phyloP scores from a whole-genome alignment of 2,329 filamentous ascomycete species.

The Exophiala sp. region DNA sequence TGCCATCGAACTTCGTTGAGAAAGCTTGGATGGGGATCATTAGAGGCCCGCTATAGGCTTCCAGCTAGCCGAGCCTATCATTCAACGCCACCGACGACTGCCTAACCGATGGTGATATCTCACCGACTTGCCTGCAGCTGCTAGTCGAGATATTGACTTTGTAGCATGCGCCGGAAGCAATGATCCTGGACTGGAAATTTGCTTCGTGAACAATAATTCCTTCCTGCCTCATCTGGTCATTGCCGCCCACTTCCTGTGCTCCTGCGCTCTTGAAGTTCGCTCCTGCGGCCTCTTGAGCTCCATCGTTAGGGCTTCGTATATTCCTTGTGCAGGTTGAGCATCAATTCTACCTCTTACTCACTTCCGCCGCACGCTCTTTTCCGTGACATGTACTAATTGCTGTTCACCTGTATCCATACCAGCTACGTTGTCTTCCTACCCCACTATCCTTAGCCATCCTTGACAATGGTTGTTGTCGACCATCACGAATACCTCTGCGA shows the following conservation, averaged over 20 bases:
- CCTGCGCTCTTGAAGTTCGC: neutral
- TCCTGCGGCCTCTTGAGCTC: neutral
- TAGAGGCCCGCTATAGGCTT: neutral
- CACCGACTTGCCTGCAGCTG: neutral
- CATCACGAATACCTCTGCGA: constrained; percentile 81
- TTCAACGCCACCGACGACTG: neutral
- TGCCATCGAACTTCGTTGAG: too few species aligned
- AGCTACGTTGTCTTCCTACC: neutral
- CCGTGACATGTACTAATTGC: constrained; percentile 4
- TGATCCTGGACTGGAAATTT: neutral
- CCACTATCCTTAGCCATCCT: neutral
- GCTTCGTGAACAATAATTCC: neutral
- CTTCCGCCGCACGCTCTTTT: neutral
- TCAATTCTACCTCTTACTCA: neutral
- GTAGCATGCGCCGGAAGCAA: neutral
- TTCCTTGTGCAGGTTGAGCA: too few species aligned
- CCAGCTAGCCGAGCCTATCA: neutral
- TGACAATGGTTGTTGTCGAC: constrained; percentile 80
- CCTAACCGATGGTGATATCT: neutral
- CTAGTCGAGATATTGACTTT: neutral
- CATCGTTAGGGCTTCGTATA: neutral
- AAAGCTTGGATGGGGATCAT: neutral
- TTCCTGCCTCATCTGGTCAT: neutral
- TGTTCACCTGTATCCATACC: neutral
- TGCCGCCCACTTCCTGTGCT: neutral